These are phyloP conservation scores for Linum trigynum DNA, from an alignment of 345 rosid genomes.

Conservation along the genomic window DNA sequence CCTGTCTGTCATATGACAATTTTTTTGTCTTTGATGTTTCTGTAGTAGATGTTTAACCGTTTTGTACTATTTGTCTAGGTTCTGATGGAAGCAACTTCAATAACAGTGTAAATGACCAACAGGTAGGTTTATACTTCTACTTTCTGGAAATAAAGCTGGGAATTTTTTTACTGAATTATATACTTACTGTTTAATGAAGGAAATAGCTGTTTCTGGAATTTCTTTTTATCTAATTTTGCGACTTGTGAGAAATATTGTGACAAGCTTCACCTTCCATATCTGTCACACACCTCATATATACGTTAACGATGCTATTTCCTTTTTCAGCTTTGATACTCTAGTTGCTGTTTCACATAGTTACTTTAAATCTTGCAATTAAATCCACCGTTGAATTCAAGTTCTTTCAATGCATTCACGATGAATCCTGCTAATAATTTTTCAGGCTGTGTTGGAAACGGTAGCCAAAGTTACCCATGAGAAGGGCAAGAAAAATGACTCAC, in stretches of 20 bases:
- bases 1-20: background rate
- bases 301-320: background rate
- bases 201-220: too few relatives aligned
- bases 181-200: background rate
- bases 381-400: background rate
- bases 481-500: conserved; percentile 70
- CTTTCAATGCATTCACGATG: conserved; percentile 7
- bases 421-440: conserved; percentile 17
- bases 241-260: background rate
- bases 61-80: conserved; percentile 31
- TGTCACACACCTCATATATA: background rate
- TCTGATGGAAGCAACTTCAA: conserved; percentile 84
- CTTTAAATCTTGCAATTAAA: background rate
- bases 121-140: conserved; percentile 39
- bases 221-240: too few relatives aligned
- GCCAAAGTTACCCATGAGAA: conserved; percentile 90
- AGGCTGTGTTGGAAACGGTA: conserved; percentile 93
- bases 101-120: conserved; percentile 85
- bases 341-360: too few relatives aligned
- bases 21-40: background rate
- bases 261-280: background rate
- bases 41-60: conserved; percentile 5
- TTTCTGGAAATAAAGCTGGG: background rate
- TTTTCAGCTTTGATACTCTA: background rate
- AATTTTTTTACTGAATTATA: too few relatives aligned